Evolutionary conservation across 306 rosid species (phyloP).

Genomic region (Vigna mungo): DNA sequence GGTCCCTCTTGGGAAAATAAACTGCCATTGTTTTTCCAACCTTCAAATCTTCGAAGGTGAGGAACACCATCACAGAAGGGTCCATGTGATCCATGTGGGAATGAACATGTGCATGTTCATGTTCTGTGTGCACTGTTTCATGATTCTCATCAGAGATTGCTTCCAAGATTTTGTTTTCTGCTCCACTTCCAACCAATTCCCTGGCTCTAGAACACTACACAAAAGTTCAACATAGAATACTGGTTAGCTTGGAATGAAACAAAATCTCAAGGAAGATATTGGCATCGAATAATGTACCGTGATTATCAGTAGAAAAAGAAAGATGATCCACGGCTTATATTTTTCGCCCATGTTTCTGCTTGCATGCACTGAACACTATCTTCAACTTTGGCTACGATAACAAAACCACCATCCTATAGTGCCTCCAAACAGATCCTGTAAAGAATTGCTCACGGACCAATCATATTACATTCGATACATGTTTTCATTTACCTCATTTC

Average conservation of each 20-base stretch:
- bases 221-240: not conserved
- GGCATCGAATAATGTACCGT: slow-evolving; percentile 33
- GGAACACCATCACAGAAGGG: slow-evolving; percentile 66
- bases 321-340: slow-evolving; percentile 39
- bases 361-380: not conserved
- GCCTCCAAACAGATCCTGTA: not conserved
- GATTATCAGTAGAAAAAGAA: slow-evolving; percentile 47
- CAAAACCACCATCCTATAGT: not conserved
- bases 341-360: slow-evolving; percentile 49
- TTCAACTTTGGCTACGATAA: not conserved
- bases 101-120: slow-evolving; percentile 32
- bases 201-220: slow-evolving; percentile 54
- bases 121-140: slow-evolving; percentile 22
- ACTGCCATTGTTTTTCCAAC: slow-evolving; percentile 65
- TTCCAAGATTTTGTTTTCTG: slow-evolving; percentile 9
- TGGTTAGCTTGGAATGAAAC: not conserved
- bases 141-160: slow-evolving; percentile 30
- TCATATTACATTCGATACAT: not conserved
- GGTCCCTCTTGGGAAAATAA: slow-evolving; percentile 72
- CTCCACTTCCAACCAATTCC: slow-evolving; percentile 26
- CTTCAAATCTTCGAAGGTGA: slow-evolving; percentile 63
- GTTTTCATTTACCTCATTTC: not conserved
- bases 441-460: not conserved
- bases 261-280: not conserved
- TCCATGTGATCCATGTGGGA: slow-evolving; percentile 53